These are phyloP conservation scores for Tetrapyrgos nigripes DNA, from an alignment of 1,284 basidiomycete species.

Conservation along the genomic window DNA sequence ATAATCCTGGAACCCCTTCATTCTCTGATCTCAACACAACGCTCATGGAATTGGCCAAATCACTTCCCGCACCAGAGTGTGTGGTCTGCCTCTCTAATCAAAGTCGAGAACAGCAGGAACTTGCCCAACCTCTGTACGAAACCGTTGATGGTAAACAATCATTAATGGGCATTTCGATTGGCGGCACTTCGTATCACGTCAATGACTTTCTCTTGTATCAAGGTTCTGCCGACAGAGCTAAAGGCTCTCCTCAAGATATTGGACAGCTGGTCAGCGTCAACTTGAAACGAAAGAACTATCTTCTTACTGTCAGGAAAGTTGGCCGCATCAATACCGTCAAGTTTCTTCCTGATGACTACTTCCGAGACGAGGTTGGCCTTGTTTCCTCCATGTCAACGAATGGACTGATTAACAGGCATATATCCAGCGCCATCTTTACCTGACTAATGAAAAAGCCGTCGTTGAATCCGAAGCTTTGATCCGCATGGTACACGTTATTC, in stretches of 20 bases:
- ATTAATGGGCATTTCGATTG: constrained; percentile 47
- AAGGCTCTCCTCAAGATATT: constrained; percentile 33
- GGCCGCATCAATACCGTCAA: constrained; percentile 10
- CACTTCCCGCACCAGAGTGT: constrained; percentile 49
- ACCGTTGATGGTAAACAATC: constrained; percentile 28
- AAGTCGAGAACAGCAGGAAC: constrained; percentile 26
- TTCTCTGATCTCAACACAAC: constrained; percentile 42
- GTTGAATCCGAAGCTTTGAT: constrained; percentile 48
- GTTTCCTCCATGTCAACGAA: background rate
- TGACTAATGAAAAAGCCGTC: constrained; percentile 51
- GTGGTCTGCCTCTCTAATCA: constrained; percentile 45
- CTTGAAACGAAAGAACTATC: background rate
- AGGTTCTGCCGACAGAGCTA: constrained; percentile 34
- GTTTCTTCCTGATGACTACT: constrained; percentile 4
- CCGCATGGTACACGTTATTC: constrained; percentile 54
- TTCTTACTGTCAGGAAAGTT: constrained; percentile 11
- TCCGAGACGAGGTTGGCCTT: constrained; percentile 36
- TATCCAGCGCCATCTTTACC: constrained; percentile 56
- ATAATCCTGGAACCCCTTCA: constrained; percentile 32
- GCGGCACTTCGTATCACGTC: constrained; percentile 53
- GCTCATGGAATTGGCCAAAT: constrained; percentile 19
- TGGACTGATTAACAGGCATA: constrained; percentile 3
- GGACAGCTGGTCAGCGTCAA: constrained; percentile 11
- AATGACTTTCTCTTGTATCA: constrained; percentile 60
- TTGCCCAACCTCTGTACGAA: background rate